Conservation (phyloP, 2,329 filamentous ascomycete species). For the Xylariaceae sp. region DNA sequence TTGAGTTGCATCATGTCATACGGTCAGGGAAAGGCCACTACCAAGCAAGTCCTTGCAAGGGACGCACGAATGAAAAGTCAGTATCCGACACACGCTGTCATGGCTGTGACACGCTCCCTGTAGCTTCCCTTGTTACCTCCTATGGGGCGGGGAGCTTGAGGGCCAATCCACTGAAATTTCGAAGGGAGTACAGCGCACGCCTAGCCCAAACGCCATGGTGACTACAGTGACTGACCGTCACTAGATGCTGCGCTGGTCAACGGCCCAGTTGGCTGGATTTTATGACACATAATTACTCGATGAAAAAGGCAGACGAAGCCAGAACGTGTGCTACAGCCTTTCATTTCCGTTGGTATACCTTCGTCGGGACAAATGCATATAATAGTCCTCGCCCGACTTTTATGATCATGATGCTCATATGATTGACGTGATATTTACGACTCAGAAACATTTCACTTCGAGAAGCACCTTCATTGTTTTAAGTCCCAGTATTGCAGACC, state of each 20-base stretch:
- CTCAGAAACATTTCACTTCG: not conserved
- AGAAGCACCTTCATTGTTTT: not conserved
- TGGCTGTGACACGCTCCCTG: slow-evolving; percentile 3
- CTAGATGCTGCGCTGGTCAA: slow-evolving; percentile 12
- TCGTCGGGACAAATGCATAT: slow-evolving; percentile 24
- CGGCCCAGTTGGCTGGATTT: slow-evolving; percentile 27
- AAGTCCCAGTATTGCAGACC: slow-evolving; percentile 9
- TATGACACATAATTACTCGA: slow-evolving; percentile 48
- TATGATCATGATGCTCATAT: not conserved
- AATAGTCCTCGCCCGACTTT: slow-evolving; percentile 15
- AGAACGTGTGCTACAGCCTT: slow-evolving; percentile 16
- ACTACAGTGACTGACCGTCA: slow-evolving; percentile 1
- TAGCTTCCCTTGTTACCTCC: slow-evolving; percentile 1
- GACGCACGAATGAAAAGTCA: slow-evolving; percentile 10
- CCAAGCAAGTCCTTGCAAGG: not conserved
- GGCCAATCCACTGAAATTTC: slow-evolving; percentile 16
- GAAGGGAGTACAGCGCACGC: slow-evolving; percentile 4
- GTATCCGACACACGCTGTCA: slow-evolving; percentile 18
- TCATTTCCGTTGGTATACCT: not conserved
- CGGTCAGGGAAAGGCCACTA: not conserved
- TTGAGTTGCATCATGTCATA: not conserved
- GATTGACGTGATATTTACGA: not conserved
- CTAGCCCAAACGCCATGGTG: slow-evolving; percentile 7
- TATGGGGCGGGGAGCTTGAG: not conserved
- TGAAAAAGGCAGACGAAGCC: slow-evolving; percentile 34